Evolutionary conservation across 257 asterid species (phyloP).

Genomic region (Henckelia pumila): DNA sequence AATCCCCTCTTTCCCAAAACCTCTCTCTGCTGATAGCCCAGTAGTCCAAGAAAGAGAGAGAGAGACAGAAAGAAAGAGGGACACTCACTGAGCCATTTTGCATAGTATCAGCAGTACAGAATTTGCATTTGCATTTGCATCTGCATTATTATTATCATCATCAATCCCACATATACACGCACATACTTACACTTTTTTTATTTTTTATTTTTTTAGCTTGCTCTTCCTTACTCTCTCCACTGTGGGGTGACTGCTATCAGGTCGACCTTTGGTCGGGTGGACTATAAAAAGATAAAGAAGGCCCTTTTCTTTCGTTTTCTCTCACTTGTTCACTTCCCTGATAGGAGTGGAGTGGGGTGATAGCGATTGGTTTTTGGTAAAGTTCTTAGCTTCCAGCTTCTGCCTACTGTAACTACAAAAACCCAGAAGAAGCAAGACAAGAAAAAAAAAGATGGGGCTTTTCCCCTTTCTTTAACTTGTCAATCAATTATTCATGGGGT

Average conservation of each 20-base stretch:
- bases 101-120: slow-evolving; percentile 34
- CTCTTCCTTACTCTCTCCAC: slow-evolving; percentile 33
- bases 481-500: slow-evolving; percentile 21
- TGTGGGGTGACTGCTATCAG: slow-evolving; percentile 58
- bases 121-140: slow-evolving; percentile 10
- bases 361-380: slow-evolving; percentile 26
- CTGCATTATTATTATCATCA: background rate
- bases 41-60: slow-evolving; percentile 23
- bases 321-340: slow-evolving; percentile 18
- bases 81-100: slow-evolving; percentile 42
- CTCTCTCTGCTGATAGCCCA: slow-evolving; percentile 28
- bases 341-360: slow-evolving; percentile 33
- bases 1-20: slow-evolving; percentile 31
- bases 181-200: slow-evolving; percentile 17
- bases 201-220: no score
- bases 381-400: slow-evolving; percentile 24
- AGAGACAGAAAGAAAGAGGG: slow-evolving; percentile 30
- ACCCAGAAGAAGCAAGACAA: slow-evolving; percentile 27
- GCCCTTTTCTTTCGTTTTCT: slow-evolving; percentile 23
- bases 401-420: slow-evolving; percentile 22
- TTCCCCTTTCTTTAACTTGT: background rate
- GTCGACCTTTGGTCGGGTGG: slow-evolving; percentile 74
- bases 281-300: slow-evolving; percentile 39
- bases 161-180: background rate
- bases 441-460: slow-evolving; percentile 11